A percentile compares a stretch with the other conserved stretches of the same genome.
These are phyloP conservation scores for Saccharomycopsis fermentans DNA, from an alignment of 805 yeast species.

Conservation along the genomic window DNA sequence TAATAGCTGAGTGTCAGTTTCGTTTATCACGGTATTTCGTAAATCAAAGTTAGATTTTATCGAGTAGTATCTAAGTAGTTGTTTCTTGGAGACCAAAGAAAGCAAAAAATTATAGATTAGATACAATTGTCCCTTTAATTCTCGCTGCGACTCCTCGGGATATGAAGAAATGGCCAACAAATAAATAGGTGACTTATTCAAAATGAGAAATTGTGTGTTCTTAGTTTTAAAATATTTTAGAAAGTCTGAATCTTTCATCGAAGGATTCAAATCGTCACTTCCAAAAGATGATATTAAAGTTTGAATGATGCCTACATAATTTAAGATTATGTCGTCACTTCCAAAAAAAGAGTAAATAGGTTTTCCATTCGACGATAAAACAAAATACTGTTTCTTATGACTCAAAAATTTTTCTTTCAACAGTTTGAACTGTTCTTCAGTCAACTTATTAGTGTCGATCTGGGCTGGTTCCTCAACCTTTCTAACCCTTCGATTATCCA, in stretches of 20 bases:
- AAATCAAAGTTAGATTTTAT: conserved; percentile 75
- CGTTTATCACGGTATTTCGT: conserved; percentile 56
- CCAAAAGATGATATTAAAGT: conserved; percentile 67
- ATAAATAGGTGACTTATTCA: conserved; percentile 58
- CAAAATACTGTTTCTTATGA: conserved; percentile 58
- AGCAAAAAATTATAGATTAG: conserved; percentile 66
- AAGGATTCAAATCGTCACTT: conserved; percentile 24
- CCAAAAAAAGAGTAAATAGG: conserved; percentile 78
- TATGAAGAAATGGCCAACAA: conserved; percentile 55
- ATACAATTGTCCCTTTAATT: conserved; percentile 54
- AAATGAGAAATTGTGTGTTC: conserved; percentile 43
- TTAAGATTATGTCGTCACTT: conserved; percentile 51
- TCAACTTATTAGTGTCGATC: not conserved
- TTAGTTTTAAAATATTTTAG: conserved; percentile 45
- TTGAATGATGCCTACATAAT: conserved; percentile 72
- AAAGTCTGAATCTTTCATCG: conserved; percentile 19
- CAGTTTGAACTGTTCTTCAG: not conserved
- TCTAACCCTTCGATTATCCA: no score
- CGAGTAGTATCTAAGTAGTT: conserved; percentile 56
- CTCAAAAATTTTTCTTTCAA: conserved; percentile 18
- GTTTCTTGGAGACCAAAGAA: conserved; percentile 77
- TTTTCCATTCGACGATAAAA: conserved; percentile 78
- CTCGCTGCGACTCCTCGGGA: conserved; percentile 40
- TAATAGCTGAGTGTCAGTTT: conserved; percentile 15
- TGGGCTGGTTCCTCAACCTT: not conserved